Percentiles rank a stretch among this genome's conserved stretches.
These are phyloP conservation scores for Coelastrella sp. DNA, from an alignment of 139 green algal genomes.

Conservation along the genomic window DNA sequence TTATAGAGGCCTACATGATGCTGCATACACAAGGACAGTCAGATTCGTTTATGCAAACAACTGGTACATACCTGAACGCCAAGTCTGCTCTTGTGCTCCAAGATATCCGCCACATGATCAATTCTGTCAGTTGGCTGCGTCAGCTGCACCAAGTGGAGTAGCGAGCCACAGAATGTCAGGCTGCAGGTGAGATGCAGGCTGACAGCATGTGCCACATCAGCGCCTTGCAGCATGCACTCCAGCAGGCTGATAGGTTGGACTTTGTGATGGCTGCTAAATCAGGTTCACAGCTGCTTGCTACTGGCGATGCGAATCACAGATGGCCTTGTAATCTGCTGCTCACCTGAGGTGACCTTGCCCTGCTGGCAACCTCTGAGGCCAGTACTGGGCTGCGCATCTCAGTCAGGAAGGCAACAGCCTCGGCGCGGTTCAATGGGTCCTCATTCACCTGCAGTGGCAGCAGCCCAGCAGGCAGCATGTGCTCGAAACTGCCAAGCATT, in stretches of 20 bases:
- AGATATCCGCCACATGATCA: constrained; percentile 44
- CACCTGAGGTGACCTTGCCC: constrained; percentile 39
- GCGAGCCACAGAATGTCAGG: too few species aligned
- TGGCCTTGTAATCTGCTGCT: background rate
- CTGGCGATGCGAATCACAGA: too few species aligned
- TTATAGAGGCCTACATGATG: too few species aligned
- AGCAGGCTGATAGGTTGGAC: too few species aligned
- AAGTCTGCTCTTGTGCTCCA: background rate
- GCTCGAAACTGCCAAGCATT: background rate
- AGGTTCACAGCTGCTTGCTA: too few species aligned
- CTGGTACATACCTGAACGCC: background rate
- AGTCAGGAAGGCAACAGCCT: background rate
- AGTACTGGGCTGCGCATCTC: constrained; percentile 40
- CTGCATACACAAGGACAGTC: too few species aligned
- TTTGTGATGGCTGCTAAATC: too few species aligned
- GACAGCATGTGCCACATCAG: too few species aligned
- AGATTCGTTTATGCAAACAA: too few species aligned
- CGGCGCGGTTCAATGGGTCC: constrained; percentile 35
- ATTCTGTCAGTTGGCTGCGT: constrained; percentile 16
- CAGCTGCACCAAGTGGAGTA: background rate
- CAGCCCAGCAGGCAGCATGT: background rate
- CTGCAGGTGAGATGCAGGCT: too few species aligned
- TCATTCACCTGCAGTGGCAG: constrained; percentile 39
- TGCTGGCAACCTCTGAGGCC: constrained; percentile 13
- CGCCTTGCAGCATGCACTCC: too few species aligned